Evolutionary conservation across 345 rosid genomes (phyloP), one percentile per base, ranked within the genome.

Genomic region (Raphanus raphanistrum): DNA sequence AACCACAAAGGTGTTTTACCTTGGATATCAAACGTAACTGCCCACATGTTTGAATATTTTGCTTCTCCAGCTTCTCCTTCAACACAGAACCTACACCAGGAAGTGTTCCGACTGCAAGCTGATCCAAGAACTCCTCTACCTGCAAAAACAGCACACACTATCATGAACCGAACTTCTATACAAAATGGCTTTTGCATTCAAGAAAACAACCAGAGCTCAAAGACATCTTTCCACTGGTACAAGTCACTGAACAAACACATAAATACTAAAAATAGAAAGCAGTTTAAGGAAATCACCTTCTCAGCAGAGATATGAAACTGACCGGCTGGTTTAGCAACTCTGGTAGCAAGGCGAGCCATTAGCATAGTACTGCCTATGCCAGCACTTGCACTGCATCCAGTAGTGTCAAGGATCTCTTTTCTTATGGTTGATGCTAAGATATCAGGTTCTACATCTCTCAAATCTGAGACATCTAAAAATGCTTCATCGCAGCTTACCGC

Each of bases 401-500:
- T 94, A 73, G 86, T 80, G 81, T 87, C 88, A 70, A 85, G 79
- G 75, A 94, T 86, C 86, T 92, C 97, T 72, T 82, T 86, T 65
- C 98, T 88, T 81, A 94, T 86, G 64, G 63, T 68, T 75, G 91
- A 87, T 63, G 95, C 92, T 77, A 92, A 79, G 65, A 75, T 38
- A 67, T 86, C 85, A 67, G 93, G 90, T 72, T 92, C 95, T 78
- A 75, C 80, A 59, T 80, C 82, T 55, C 65, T 78, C 29, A 84
- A 76, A 76, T 87, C 85, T 11, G 89, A 83, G 38, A 89, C 80
- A 80, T 94, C 93, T 78, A 94, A 78, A 85, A 92, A 94, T 58
- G 98, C 98, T 85, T 94, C 98, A n/a, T 92, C 98, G 61, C 98
- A 94, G 83, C 98, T 94, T 72, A 94, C 84, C 35, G 98, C 97